Evolutionary conservation across 2,329 filamentous ascomycete species (phyloP).

Genomic region (Coniochaeta prunicola): DNA sequence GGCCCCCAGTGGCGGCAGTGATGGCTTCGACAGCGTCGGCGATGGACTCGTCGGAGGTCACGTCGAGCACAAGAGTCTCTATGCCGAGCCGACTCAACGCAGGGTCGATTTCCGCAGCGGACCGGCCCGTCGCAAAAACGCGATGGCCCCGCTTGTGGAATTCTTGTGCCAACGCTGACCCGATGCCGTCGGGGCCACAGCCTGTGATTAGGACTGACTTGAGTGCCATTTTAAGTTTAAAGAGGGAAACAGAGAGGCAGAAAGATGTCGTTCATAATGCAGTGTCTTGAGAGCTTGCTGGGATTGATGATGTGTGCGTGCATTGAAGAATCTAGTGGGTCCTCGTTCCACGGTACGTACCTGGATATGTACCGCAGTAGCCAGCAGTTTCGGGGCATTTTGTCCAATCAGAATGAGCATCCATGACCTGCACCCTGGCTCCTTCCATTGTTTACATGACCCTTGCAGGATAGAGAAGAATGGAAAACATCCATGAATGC

Average conservation of each 20-base stretch:
- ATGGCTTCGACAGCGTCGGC: constrained; percentile 8
- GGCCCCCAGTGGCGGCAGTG: constrained; percentile 6
- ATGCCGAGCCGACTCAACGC: constrained; percentile 12
- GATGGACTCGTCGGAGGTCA: constrained; percentile 16
- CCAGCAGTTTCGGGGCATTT: neutral
- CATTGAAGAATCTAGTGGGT: neutral
- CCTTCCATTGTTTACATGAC: neutral
- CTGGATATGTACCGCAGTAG: too few species aligned
- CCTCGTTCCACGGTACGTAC: neutral
- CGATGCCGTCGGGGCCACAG: constrained; percentile 18
- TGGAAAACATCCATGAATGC: neutral
- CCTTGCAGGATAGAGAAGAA: neutral
- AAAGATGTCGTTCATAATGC: too few species aligned
- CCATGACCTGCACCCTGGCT: neutral
- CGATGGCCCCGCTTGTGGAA: constrained; percentile 20
- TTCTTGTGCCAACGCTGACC: constrained; percentile 17
- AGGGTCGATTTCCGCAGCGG: constrained; percentile 9
- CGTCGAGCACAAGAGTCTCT: constrained; percentile 16
- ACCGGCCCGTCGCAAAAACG: constrained; percentile 20
- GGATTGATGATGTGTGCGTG: neutral
- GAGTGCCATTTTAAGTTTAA: constrained; percentile 7
- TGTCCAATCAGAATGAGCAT: neutral
- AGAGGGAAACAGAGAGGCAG: neutral
- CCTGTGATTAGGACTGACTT: constrained; percentile 21
- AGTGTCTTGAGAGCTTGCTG: too few species aligned